These are phyloP conservation scores for Penicillium maclennaniae DNA, from an alignment of 495 filamentous ascomycete species.

Conservation along the genomic window DNA sequence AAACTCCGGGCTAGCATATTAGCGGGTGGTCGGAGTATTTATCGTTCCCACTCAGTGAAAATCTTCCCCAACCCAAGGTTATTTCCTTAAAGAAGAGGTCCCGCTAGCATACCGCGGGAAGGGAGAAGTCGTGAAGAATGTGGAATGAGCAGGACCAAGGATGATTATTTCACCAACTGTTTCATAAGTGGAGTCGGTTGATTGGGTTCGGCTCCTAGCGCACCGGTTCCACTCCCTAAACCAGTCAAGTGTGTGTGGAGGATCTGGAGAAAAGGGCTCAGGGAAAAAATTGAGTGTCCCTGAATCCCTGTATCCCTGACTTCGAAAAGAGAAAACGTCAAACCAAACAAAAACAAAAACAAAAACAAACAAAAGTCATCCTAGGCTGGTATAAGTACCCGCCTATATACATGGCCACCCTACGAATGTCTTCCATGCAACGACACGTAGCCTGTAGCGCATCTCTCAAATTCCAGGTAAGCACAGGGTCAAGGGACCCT, in stretches of 20 bases:
- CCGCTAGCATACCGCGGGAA: background rate
- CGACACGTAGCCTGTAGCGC: background rate
- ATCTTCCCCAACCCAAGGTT: too few relatives aligned
- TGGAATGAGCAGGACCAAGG: background rate
- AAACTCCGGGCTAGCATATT: background rate
- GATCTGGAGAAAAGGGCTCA: conserved; percentile 9
- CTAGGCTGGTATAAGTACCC: too few relatives aligned
- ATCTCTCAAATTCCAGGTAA: background rate
- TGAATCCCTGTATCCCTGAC: too few relatives aligned
- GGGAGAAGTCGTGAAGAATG: background rate
- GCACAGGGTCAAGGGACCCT: conserved; percentile 7
- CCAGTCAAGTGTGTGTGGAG: conserved; percentile 8
- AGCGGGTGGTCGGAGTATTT: background rate
- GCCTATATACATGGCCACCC: too few relatives aligned
- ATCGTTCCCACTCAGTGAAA: background rate
- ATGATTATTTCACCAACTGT: conserved; percentile 5
- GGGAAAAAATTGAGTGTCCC: background rate
- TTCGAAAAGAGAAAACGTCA: too few relatives aligned
- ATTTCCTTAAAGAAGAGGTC: background rate
- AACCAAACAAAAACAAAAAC: too few relatives aligned
- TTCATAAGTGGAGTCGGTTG: conserved; percentile 17
- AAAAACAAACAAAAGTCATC: too few relatives aligned
- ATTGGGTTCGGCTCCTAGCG: conserved; percentile 17
- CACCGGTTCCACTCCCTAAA: conserved; percentile 6
- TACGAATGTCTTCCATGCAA: too few relatives aligned